Base-by-base conservation (phyloP, 805 yeast species). In the Pichia heedii region DNA sequence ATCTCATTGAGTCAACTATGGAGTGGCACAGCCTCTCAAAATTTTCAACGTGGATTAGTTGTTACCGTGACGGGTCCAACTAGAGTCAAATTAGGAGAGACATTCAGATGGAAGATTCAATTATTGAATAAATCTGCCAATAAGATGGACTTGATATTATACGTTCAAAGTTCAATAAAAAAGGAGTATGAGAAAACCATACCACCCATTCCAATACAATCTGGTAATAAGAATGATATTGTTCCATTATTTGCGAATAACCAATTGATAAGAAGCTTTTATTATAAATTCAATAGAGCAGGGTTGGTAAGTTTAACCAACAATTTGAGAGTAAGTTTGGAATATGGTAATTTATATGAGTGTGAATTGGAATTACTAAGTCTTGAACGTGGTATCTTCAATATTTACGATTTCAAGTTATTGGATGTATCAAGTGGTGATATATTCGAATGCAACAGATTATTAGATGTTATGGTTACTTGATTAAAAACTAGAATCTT, bases 301-400 rank as follows among this genome's bases (percentile, higher is more conserved):
- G 94, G 93, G 0, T 66, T 84, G 6, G 60, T 84, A 1, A 69
- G 83, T 8, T 63, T 85, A 22, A 72, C 76, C 33, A 82, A 81
- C 54, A 88, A 84, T 54, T 66, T 84, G 4, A 64, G 78, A 22
- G 66, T 84, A 22, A 74, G 74, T 10, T 60, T 78, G 50, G 82
- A 79, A 6, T 76, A 80, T 5, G 76, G 76, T 40, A 68, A 76
- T 16, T 76, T 83, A 11, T 79, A 70, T 52, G 89, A 84, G 50
- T 71, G 85, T 3, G 78, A 74, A 41, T 62, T 84, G 22, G 67
- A 66, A 40, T 58, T 84, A 33, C 63, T 81, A 38, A 88, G 86
- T 0, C 62, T 83, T 13, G 72, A 77, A 35, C 68, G 70, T 50
- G 95, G 95, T 0, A 69, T 80, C 8, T 79, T 73, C 55, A 73